These are phyloP conservation scores for Closterium sp. DNA, from an alignment of 139 green algal genomes.

Conservation along the genomic window DNA sequence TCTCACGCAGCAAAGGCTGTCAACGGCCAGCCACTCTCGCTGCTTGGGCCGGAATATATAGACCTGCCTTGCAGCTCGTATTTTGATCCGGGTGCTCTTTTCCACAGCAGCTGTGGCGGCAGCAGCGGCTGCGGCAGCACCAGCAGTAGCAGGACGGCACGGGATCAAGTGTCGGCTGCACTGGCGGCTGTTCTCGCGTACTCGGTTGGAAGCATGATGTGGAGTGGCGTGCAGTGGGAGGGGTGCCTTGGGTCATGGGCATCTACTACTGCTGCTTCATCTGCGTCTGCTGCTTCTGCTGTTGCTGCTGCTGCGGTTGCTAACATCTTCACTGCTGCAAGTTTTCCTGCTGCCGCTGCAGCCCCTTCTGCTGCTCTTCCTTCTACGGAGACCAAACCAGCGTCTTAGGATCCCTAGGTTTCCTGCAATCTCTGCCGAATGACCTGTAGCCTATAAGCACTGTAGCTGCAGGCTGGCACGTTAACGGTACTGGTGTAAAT, in stretches of 20 bases:
- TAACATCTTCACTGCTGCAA: no score
- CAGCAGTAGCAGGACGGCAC: neutral
- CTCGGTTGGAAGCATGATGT: neutral
- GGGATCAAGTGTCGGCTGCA: neutral
- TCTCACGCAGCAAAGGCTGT: neutral
- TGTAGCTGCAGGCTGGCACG: no score
- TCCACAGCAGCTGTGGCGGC: neutral
- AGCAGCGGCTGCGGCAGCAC: neutral
- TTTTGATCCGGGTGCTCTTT: neutral
- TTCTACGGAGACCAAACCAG: no score
- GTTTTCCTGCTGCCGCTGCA: no score
- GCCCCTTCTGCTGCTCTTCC: no score
- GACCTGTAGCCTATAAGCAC: no score
- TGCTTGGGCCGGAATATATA: neutral
- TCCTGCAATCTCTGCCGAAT: no score
- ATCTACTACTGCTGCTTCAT: neutral
- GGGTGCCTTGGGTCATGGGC: no score
- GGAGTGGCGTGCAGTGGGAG: neutral
- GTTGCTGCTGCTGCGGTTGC: no score
- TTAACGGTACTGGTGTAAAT: no score
- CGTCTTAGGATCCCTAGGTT: no score
- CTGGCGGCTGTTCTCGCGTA: neutral
- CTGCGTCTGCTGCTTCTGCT: no score
- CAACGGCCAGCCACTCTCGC: neutral
- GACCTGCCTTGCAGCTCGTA: neutral